These are phyloP conservation scores for Barnettozyma siamensis DNA, from an alignment of 805 yeast species.

Conservation along the genomic window DNA sequence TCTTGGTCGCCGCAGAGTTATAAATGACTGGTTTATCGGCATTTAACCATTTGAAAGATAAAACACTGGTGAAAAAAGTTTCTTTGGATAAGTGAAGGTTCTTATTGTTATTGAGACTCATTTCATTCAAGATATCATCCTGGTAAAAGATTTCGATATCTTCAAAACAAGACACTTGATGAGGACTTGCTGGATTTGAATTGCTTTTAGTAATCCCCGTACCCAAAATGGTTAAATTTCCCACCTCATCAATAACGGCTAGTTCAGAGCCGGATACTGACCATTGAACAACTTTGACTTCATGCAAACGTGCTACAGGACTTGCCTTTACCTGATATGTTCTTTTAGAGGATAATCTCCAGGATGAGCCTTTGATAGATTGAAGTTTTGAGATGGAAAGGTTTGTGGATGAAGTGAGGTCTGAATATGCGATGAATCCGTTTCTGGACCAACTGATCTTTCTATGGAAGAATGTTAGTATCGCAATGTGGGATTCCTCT, in stretches of 20 bases:
- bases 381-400: constrained; percentile 36
- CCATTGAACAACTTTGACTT: constrained; percentile 55
- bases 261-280: constrained; percentile 75
- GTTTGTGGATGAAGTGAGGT: constrained; percentile 31
- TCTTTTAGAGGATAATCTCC: constrained; percentile 49
- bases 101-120: not conserved
- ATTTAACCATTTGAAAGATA: constrained; percentile 67
- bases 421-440: constrained; percentile 74
- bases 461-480: constrained; percentile 6
- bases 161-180: constrained; percentile 21
- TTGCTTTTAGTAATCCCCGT: constrained; percentile 42
- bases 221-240: constrained; percentile 54
- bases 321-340: constrained; percentile 20
- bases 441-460: constrained; percentile 62
- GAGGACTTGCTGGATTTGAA: constrained; percentile 23
- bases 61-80: constrained; percentile 20
- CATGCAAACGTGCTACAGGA: constrained; percentile 25
- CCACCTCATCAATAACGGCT: constrained; percentile 69
- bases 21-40: constrained; percentile 61
- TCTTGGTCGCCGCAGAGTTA: constrained; percentile 50
- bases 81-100: constrained; percentile 8
- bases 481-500: not conserved
- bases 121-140: constrained; percentile 26
- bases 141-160: constrained; percentile 29
- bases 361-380: constrained; percentile 65